Evolutionary conservation across 495 filamentous ascomycete species (phyloP), one percentile per base, ranked within the genome.

Genomic region (Aspergillus saccharolyticus): DNA sequence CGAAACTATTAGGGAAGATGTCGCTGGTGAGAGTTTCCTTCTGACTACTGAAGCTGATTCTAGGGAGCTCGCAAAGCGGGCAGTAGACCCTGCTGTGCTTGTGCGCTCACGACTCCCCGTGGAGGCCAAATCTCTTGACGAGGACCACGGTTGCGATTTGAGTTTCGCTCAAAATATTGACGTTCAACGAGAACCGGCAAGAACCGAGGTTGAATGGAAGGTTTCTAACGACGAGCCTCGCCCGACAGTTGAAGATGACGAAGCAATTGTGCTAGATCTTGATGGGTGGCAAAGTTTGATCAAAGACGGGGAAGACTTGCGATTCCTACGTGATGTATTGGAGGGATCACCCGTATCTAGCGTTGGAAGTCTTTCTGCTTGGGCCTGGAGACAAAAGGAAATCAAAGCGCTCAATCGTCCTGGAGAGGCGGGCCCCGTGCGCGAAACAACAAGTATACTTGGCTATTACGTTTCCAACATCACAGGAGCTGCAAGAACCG

Each of bases 381-480:
- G 93, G 93, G 79, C 91, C 6, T 96, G 90, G 88, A 90, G 84
- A 59, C 88, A 96, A 61, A 90, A 94, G 66, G 85, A 91, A 57
- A 86, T 96, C 70, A 94, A 96, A 63, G 79, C 88, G 43, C 83
- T 96, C 54, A 95, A 96, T 71, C 78, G 76, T 14, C 55, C 66
- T 28, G 79, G 78, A 20, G 74, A 78, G 9, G 74, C 61, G 60
- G 85, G 85, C 2, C 70, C 81, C 1, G 73, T 80, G 15, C 80
- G 75, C 28, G 69, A 74, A 16, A 70, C 77, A 53, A 80, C 80
- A 51, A 77, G 72, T 53, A 95, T 97, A 52, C 82, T 88, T 46
- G 95, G 92, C 42, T 96, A 97, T 64, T 96, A 96, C 68, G 88
- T 96, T 17, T 83, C 88, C 0, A 99, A 97, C 57, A 52, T 74